These are phyloP conservation scores for Hygrocybe punicea DNA, from an alignment of 768 basidiomycete genomes.

Conservation along the genomic window DNA sequence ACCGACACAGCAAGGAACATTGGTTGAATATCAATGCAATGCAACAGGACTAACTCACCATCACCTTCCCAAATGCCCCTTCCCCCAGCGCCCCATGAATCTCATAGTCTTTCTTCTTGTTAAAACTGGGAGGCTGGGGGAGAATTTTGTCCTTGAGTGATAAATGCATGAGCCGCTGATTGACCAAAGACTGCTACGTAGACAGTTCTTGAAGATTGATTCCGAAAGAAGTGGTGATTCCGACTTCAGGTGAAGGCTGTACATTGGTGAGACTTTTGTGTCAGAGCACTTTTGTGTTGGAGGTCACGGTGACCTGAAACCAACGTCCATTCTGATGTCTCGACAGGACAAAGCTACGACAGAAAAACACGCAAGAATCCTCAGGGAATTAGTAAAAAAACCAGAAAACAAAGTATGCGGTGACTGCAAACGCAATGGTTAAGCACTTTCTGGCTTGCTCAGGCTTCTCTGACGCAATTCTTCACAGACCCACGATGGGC, in stretches of 20 bases:
- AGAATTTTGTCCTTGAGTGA: constrained; percentile 51
- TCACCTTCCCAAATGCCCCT: constrained; percentile 89
- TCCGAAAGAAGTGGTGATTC: no score
- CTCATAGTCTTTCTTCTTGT: constrained; percentile 81
- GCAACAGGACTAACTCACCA: constrained; percentile 46
- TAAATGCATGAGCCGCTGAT: no score
- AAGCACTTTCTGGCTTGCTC: constrained; percentile 21
- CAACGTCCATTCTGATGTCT: constrained; percentile 39
- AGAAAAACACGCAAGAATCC: constrained; percentile 69
- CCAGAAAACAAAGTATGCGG: constrained; percentile 94
- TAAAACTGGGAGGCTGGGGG: constrained; percentile 80
- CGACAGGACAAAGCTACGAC: constrained; percentile 82
- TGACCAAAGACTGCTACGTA: no score
- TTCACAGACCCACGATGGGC: constrained; percentile 92
- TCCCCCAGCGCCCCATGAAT: constrained; percentile 69
- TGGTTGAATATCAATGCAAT: neutral
- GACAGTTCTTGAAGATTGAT: no score
- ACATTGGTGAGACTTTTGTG: neutral
- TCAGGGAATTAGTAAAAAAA: constrained; percentile 82
- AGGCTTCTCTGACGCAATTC: neutral
- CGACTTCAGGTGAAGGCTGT: no score
- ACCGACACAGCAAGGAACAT: constrained; percentile 1
- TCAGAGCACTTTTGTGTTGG: neutral
- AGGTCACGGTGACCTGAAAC: neutral
- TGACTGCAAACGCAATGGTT: constrained; percentile 96